Base-by-base conservation (phyloP, 2,329 filamentous ascomycete species). In the Podosphaera xanthii region DNA sequence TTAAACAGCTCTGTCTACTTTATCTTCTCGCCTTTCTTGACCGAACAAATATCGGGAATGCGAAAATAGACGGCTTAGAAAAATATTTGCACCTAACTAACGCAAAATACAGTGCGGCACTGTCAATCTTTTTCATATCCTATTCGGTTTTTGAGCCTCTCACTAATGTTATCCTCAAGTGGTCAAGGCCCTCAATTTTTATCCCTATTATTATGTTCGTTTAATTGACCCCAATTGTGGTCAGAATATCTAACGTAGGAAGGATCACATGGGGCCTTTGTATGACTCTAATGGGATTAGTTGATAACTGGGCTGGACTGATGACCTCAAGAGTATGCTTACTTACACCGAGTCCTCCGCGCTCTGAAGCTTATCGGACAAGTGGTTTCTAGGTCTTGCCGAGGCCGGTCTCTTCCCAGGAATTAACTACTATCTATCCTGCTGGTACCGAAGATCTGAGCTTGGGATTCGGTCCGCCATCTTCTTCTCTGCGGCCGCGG, bases 91-190 rank as follows among this genome's bases (percentile, higher is more conserved):
- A 65, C 5, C 79, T 91, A 74, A 76, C 76, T 0, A 75, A 77
- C 2, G 71, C 74, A 4, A 75, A 85, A 67, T 94, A 89, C 72
- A 90, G 90, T 69, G 75, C 78, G 31, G 79, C 82, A 0, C 75
- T 94, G 6, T 87, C 85, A 40, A 84, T 94, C 64, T 94, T 94
- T 73, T 94, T 94, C 72, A 76, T 94, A 57, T 88, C 85, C 0
- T 95, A 95, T 69, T 77, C 86, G 1, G 71, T 89, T 40, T 89
- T 87, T 62, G 82, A 87, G 72, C 85, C 89, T 56, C 80, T 83
- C 0, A 84, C 81, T 64, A 86, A 86, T 68, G 78, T 89, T 59
- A 70, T 88, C 44, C 72, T 90, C 54, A 89, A 89, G 73, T 77
- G 76, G 22, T 73, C 87, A 62, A 77, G 81, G 0, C 89, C 89